Percentiles rank a stretch among this genome's conserved stretches.
These are phyloP conservation scores for Neonectria hederae DNA, from an alignment of 2,329 filamentous ascomycete species.

Conservation along the genomic window DNA sequence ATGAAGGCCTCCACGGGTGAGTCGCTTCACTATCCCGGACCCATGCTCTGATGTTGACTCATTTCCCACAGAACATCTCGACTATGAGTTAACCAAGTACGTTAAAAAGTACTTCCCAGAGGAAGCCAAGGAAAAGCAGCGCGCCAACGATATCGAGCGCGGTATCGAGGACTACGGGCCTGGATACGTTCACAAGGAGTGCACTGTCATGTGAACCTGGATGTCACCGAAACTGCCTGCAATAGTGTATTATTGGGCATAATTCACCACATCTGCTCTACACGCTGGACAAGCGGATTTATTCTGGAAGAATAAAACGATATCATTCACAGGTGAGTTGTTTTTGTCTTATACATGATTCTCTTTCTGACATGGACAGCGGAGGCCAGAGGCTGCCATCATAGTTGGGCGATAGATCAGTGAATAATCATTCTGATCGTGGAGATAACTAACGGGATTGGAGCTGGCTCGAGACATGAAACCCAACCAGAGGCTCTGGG, in stretches of 20 bases:
- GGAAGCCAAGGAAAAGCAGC: constrained; percentile 73
- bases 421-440: background rate
- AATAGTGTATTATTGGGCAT: background rate
- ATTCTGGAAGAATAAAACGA: background rate
- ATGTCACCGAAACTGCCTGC: background rate
- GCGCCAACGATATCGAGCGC: constrained; percentile 78
- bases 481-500: background rate
- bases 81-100: constrained; percentile 73
- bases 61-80: constrained; percentile 68
- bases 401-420: background rate
- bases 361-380: constrained; percentile 13
- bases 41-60: constrained; percentile 3
- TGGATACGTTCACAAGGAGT: constrained; percentile 67
- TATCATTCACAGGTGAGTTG: constrained; percentile 18
- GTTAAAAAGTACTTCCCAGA: constrained; percentile 79
- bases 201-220: constrained; percentile 64
- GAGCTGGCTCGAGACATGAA: background rate
- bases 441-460: constrained; percentile 7
- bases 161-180: constrained; percentile 77
- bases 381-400: background rate
- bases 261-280: background rate
- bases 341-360: background rate
- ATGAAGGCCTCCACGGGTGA: constrained; percentile 73
- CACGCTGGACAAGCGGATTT: background rate
- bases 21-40: constrained; percentile 29